These are phyloP conservation scores for Nannizzia gypsea DNA, from an alignment of 2,329 filamentous ascomycete species.

Conservation along the genomic window DNA sequence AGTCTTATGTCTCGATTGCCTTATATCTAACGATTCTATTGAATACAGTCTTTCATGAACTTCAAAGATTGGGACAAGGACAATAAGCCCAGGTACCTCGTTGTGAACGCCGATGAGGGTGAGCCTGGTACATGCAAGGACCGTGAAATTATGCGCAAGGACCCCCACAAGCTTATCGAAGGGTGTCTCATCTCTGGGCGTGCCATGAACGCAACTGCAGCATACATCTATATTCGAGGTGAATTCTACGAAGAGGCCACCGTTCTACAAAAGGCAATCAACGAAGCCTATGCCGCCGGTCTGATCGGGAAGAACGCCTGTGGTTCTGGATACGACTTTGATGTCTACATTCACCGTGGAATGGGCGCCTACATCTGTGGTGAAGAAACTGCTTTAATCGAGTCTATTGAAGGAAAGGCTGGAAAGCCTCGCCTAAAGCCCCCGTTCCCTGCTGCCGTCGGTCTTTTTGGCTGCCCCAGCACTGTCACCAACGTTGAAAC, in stretches of 20 bases:
- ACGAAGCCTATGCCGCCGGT: constrained; percentile 91
- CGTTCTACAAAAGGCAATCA: constrained; percentile 85
- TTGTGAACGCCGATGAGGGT: constrained; percentile 97
- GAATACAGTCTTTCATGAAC: constrained; percentile 89
- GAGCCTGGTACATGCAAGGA: constrained; percentile 99
- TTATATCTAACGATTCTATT: constrained; percentile 4
- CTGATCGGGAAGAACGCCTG: constrained; percentile 98
- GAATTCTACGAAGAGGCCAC: constrained; percentile 96
- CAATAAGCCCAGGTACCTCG: constrained; percentile 84
- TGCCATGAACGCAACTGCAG: constrained; percentile 96
- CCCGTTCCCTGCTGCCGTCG: constrained; percentile 92
- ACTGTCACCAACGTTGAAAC: constrained; percentile 99
- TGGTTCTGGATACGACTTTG: constrained; percentile 92
- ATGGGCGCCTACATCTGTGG: constrained; percentile 97
- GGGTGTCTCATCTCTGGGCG: constrained; percentile 91
- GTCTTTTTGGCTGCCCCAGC: constrained; percentile 93
- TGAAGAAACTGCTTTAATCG: constrained; percentile 95
- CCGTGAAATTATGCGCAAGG: constrained; percentile 99
- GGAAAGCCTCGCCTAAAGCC: constrained; percentile 98
- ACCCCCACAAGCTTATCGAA: constrained; percentile 97
- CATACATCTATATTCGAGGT: constrained; percentile 98
- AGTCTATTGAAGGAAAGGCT: constrained; percentile 95
- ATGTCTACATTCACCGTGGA: constrained; percentile 91
- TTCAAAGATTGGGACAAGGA: constrained; percentile 99
- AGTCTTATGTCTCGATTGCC: not conserved